A percentile compares a stretch with the other conserved stretches of the same genome.
phyloP scores from a whole-genome alignment of 768 basidiomycete species.

The Lentinus tigrinus region DNA sequence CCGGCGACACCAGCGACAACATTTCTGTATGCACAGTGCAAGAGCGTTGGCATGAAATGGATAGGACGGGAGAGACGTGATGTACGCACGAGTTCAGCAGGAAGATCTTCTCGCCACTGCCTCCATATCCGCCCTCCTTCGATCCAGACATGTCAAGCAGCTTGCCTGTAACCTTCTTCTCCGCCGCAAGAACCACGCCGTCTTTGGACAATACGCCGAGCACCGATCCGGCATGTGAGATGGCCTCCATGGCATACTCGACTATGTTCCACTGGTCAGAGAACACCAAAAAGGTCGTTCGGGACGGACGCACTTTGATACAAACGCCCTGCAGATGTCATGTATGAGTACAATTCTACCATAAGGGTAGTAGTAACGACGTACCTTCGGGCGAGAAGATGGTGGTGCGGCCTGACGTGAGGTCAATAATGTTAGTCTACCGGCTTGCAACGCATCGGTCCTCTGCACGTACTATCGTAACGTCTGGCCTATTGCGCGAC shows the following conservation, averaged over 20 bases:
- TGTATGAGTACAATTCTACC: conserved; percentile 3
- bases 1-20: conserved; percentile 95
- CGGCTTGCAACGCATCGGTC: neutral
- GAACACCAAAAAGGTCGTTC: neutral
- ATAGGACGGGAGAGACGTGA: neutral
- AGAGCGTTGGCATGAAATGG: neutral
- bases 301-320: conserved; percentile 78
- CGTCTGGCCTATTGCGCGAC: conserved; percentile 69
- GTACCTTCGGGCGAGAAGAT: conserved; percentile 98
- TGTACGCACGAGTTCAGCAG: conserved; percentile 79
- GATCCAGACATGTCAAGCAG: conserved; percentile 86
- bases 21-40: conserved; percentile 58
- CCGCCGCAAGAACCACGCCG: conserved; percentile 88
- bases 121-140: conserved; percentile 89
- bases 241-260: conserved; percentile 99
- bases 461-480: conserved; percentile 81
- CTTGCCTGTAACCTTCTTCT: conserved; percentile 99
- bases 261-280: conserved; percentile 46
- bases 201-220: conserved; percentile 90
- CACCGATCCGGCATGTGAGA: conserved; percentile 93
- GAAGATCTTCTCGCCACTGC: conserved; percentile 98
- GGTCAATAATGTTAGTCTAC: conserved; percentile 15
- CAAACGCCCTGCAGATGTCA: conserved; percentile 68
- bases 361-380: conserved; percentile 1
- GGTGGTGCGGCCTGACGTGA: conserved; percentile 79